A percentile compares a stretch with the other conserved stretches of the same genome.
Evolutionary conservation across 208 protist species (phyloP).

Genomic region (Trypanosoma cruzi): DNA sequence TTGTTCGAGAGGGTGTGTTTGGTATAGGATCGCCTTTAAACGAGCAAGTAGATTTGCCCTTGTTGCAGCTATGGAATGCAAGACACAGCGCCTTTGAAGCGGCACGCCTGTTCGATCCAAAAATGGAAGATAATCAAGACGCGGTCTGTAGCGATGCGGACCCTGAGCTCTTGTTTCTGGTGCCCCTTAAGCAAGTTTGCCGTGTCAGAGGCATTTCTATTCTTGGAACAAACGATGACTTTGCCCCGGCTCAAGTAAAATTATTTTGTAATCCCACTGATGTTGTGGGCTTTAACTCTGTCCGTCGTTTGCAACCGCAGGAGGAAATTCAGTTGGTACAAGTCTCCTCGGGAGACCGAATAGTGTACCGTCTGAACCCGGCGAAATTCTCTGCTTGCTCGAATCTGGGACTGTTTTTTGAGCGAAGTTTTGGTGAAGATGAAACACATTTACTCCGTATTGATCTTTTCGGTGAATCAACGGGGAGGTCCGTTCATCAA

Average conservation of each 20-base stretch:
- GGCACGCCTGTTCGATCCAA: conserved; percentile 55
- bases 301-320: conserved; percentile 64
- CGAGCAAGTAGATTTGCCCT: conserved; percentile 51
- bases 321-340: conserved; percentile 77
- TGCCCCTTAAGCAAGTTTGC: conserved; percentile 68
- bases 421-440: conserved; percentile 70
- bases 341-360: conserved; percentile 51
- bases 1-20: conserved; percentile 65
- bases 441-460: conserved; percentile 84
- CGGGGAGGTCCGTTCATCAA: conserved; percentile 57
- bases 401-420: conserved; percentile 68
- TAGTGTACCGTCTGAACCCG: conserved; percentile 81
- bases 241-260: conserved; percentile 68
- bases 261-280: conserved; percentile 73
- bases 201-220: conserved; percentile 71
- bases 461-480: conserved; percentile 81
- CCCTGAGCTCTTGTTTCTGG: conserved; percentile 71
- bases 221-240: conserved; percentile 50
- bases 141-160: conserved; percentile 83
- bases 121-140: conserved; percentile 45
- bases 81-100: conserved; percentile 47
- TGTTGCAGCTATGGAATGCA: conserved; percentile 79
- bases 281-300: conserved; percentile 78
- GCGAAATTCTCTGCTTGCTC: conserved; percentile 62
- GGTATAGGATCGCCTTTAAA: conserved; percentile 70